These are phyloP conservation scores for Neurospora crassa DNA, from an alignment of 2,329 filamentous ascomycete genomes.

Conservation along the genomic window DNA sequence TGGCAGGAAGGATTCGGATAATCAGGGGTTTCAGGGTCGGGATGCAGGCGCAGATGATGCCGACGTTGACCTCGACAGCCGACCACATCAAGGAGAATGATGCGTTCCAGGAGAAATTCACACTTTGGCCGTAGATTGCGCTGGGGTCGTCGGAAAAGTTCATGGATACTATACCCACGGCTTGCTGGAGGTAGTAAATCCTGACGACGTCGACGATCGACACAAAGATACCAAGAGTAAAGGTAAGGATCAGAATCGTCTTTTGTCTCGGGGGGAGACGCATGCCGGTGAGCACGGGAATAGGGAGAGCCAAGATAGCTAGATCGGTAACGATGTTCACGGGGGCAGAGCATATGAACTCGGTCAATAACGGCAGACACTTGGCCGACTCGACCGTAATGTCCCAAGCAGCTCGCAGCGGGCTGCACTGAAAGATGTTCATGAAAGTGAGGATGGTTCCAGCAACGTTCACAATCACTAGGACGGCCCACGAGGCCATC, in stretches of 20 bases:
- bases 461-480: conserved; percentile 68
- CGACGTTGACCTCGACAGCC: conserved; percentile 81
- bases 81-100: conserved; percentile 90
- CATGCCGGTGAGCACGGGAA: conserved; percentile 83
- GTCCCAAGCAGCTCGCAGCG: conserved; percentile 61
- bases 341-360: conserved; percentile 67
- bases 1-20: conserved; percentile 49
- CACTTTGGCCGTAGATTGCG: conserved; percentile 40
- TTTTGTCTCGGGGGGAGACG: conserved; percentile 78
- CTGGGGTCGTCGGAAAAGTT: conserved; percentile 26
- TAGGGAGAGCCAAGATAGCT: conserved; percentile 76
- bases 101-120: conserved; percentile 61
- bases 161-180: conserved; percentile 38
- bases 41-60: conserved; percentile 86
- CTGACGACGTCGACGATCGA: conserved; percentile 80
- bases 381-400: conserved; percentile 23
- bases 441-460: conserved; percentile 74
- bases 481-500: conserved; percentile 69
- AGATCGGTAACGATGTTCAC: conserved; percentile 89
- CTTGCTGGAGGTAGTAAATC: conserved; percentile 81
- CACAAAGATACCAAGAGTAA: conserved; percentile 79
- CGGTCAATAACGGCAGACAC: conserved; percentile 50
- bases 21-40: conserved; percentile 83
- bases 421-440: conserved; percentile 79
- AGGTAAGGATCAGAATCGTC: conserved; percentile 76